Base-by-base conservation (phyloP, 2,329 filamentous ascomycete genomes). In the Colletotrichum echinochloae region DNA sequence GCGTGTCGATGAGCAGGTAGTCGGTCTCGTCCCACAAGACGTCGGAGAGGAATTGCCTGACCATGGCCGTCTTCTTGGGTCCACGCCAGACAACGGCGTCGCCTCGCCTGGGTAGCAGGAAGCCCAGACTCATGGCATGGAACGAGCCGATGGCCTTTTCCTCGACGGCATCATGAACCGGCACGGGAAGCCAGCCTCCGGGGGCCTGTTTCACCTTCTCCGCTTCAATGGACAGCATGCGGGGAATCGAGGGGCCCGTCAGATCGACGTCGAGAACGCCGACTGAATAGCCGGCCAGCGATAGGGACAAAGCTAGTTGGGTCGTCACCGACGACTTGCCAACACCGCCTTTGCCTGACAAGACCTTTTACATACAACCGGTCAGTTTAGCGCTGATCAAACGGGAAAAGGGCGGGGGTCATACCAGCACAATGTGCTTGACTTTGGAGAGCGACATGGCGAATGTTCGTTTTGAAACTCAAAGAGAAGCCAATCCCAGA, bases 1-100 rank as follows among this genome's bases (percentile, higher is more conserved):
- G 96, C 3, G 96, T 99, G 81, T 99, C 96, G 77, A 99, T 94
- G 70, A 99, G 88, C 0, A 99, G 86, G 78, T 94, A 98, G 79
- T 98, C 95, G n/a, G 94, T 89, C 30, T 91, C 88, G 64, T 89
- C 88, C 96, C 96, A 98, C 37, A 94, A 86, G 5, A 98, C 95
- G 77, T 98, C 95, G 1, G 93, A 92, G 35, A 99, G 85, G 78
- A 99, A 99, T 80, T 99, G 96, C 49, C 95, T 90, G 69, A 99
- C 94, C 96, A 99, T 99, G 60, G 96, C 96, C 5, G 96, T 99
- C 84, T 99, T 99, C 83, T 99, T 99, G 2, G 96, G 96, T 0
- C 96, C 96, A 63, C 96, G 90, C 96, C 96, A 99, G 48, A 99
- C 96, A 0, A 99, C 95, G 0, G 96, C 95, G 76, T 98, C 94